A percentile compares a stretch with the other conserved stretches of the same genome.
phyloP scores from a whole-genome alignment of 164 flowering plant genomes.

The Hamamelis virginiana region DNA sequence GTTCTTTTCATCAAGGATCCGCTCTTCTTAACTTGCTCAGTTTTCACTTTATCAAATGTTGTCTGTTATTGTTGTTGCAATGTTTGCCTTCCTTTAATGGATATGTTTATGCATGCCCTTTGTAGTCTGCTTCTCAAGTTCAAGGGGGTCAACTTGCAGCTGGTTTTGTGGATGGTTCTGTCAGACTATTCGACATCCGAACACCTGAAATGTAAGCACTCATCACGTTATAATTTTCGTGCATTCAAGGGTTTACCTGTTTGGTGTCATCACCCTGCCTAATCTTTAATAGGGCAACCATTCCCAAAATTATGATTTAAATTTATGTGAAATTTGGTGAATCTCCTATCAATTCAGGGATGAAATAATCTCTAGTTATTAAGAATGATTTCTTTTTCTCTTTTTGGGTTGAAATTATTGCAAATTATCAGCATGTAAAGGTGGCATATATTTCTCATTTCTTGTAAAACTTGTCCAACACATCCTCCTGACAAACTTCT shows the following conservation, averaged over 20 bases:
- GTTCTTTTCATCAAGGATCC: not conserved
- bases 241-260: too few relatives aligned
- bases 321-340: too few relatives aligned
- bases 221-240: not conserved
- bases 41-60: not conserved
- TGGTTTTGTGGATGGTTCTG: constrained; percentile 90
- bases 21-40: not conserved
- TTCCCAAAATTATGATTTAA: not conserved
- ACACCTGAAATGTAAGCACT: constrained; percentile 76
- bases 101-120: not conserved
- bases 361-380: too few relatives aligned
- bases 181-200: constrained; percentile 81
- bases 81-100: constrained; percentile 4
- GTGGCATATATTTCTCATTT: too few relatives aligned
- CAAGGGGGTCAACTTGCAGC: constrained; percentile 89
- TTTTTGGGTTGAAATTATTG: too few relatives aligned
- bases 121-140: constrained; percentile 93
- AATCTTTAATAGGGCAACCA: not conserved
- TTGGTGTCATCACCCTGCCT: too few relatives aligned
- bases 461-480: too few relatives aligned
- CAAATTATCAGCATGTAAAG: too few relatives aligned
- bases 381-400: too few relatives aligned
- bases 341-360: too few relatives aligned
- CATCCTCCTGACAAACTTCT: too few relatives aligned
- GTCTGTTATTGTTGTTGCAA: not conserved